Percentiles rank a stretch among this genome's conserved stretches.
Conservation (phyloP, 2,329 filamentous ascomycete species). For the Grosmannia clavigera region DNA sequence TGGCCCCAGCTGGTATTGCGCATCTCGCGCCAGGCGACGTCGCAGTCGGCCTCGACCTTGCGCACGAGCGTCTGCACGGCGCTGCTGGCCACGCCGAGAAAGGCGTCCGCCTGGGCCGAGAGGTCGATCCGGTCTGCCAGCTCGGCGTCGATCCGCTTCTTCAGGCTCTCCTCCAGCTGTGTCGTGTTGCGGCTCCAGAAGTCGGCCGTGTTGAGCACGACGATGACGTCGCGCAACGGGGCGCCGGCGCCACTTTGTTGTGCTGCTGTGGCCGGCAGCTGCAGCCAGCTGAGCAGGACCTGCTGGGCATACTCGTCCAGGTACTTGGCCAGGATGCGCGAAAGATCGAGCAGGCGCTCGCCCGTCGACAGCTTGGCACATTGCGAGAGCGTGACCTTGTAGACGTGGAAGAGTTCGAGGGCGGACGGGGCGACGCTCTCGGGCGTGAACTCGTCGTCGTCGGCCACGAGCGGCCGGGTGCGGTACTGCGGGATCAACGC, state of each 20-base stretch:
- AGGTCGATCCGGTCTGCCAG: constrained; percentile 68
- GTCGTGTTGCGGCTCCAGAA: constrained; percentile 93
- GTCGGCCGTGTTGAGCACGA: constrained; percentile 91
- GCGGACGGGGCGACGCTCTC: constrained; percentile 87
- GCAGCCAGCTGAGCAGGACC: constrained; percentile 63
- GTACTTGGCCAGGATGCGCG: constrained; percentile 79
- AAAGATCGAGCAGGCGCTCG: constrained; percentile 72
- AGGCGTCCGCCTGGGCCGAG: constrained; percentile 85
- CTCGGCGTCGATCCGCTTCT: constrained; percentile 73
- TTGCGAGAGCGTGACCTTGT: constrained; percentile 82
- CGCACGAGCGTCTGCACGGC: constrained; percentile 75
- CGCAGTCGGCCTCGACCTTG: constrained; percentile 69
- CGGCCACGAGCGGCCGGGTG: constrained; percentile 62
- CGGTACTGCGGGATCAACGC: constrained; percentile 79
- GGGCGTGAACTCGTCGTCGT: constrained; percentile 83
- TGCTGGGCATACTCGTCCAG: constrained; percentile 92
- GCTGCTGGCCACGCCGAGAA: constrained; percentile 86
- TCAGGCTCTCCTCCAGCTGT: constrained; percentile 90
- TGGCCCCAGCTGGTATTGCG: constrained; percentile 89
- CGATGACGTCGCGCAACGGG: constrained; percentile 60
- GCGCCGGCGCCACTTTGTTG: not conserved
- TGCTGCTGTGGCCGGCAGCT: constrained; percentile 16
- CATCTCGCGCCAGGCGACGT: constrained; percentile 93
- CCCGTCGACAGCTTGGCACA: constrained; percentile 93
- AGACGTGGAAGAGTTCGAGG: constrained; percentile 95